Evolutionary conservation across 2,329 filamentous ascomycete genomes (phyloP).

Genomic region (Talaromyces sp.): DNA sequence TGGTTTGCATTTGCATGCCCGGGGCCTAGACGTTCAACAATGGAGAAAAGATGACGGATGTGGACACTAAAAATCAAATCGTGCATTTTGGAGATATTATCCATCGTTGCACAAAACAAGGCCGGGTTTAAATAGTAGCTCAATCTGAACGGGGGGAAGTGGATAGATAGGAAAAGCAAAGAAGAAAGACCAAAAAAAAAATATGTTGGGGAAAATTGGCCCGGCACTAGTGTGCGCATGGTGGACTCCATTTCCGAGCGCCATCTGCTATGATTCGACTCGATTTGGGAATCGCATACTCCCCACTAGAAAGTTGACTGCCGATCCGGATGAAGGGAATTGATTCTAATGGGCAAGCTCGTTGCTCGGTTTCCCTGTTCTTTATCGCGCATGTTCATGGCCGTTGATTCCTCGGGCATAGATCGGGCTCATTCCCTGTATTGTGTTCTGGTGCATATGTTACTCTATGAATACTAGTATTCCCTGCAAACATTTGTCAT

Average conservation of each 20-base stretch:
- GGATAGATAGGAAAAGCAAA: background rate
- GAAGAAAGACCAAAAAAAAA: background rate
- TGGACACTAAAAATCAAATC: background rate
- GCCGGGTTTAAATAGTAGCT: conserved; percentile 8
- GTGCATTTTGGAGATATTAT: background rate
- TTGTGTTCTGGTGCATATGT: too few relatives aligned
- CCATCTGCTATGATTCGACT: background rate
- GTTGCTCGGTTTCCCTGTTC: background rate
- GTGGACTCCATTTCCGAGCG: background rate
- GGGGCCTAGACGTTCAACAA: too few relatives aligned
- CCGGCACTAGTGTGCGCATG: background rate
- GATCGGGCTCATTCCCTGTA: background rate
- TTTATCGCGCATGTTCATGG: background rate
- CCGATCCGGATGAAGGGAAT: conserved; percentile 24
- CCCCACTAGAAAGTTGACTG: conserved; percentile 10
- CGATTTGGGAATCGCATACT: conserved; percentile 2
- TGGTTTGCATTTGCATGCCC: too few relatives aligned
- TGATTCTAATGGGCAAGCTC: conserved; percentile 19
- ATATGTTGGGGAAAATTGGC: background rate
- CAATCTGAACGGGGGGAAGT: background rate
- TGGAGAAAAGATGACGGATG: too few relatives aligned
- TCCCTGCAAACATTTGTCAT: too few relatives aligned
- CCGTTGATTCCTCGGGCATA: background rate
- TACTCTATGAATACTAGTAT: too few relatives aligned
- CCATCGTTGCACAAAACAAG: conserved; percentile 2